These are phyloP conservation scores for Camellia oleifera DNA, from an alignment of 179 eudicot species.

Conservation along the genomic window DNA sequence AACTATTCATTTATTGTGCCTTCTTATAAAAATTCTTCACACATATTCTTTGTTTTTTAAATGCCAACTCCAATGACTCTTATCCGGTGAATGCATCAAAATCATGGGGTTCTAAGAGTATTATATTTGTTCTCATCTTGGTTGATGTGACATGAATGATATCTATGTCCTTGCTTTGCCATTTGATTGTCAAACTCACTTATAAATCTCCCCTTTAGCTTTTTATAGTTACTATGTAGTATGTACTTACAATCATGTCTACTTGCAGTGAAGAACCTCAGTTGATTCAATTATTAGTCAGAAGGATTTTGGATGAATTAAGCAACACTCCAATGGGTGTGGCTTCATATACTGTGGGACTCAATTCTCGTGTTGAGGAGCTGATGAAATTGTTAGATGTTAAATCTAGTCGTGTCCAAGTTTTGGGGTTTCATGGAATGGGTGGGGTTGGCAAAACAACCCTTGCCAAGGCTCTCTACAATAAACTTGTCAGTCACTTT, in stretches of 20 bases:
- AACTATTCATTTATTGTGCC: no score
- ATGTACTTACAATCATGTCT: conserved; percentile 6
- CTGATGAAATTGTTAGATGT: conserved; percentile 32
- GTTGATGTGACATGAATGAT: neutral
- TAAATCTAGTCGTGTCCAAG: conserved; percentile 21
- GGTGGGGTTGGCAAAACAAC: conserved; percentile 82
- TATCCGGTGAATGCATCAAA: no score
- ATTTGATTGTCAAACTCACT: neutral
- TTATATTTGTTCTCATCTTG: neutral
- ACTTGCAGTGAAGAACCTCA: conserved; percentile 38
- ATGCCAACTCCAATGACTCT: no score
- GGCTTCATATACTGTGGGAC: conserved; percentile 43
- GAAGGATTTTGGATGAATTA: conserved; percentile 38
- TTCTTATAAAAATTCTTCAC: no score
- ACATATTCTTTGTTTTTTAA: no score
- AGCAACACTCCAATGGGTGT: conserved; percentile 47
- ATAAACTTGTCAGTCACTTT: conserved; percentile 41
- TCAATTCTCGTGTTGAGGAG: conserved; percentile 33
- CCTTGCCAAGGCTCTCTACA: conserved; percentile 56
- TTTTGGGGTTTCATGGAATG: conserved; percentile 52
- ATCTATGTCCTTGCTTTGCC: neutral
- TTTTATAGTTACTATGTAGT: conserved; percentile 1
- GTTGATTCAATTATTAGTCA: conserved; percentile 34
- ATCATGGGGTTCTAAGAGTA: neutral
- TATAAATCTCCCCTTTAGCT: neutral